Percentiles rank a stretch among this genome's conserved stretches.
These are phyloP conservation scores for Diaporthe destruens DNA, from an alignment of 2,329 filamentous ascomycete genomes.

Conservation along the genomic window DNA sequence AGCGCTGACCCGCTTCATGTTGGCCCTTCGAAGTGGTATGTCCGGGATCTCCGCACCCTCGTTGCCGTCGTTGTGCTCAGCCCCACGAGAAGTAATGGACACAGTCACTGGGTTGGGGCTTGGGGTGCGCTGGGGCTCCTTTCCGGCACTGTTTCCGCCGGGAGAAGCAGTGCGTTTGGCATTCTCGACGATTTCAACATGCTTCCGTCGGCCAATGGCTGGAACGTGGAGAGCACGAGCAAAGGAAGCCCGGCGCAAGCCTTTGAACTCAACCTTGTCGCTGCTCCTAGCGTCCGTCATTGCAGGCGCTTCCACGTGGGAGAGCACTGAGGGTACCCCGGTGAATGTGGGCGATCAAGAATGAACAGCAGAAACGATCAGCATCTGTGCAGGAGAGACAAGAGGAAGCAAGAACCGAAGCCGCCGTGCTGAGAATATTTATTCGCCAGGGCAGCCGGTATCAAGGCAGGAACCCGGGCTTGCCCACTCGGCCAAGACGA, in stretches of 20 bases:
- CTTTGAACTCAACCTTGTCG: slow-evolving; percentile 32
- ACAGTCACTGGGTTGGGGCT: slow-evolving; percentile 11
- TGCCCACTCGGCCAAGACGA: slow-evolving; percentile 22
- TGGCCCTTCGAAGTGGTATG: slow-evolving; percentile 40
- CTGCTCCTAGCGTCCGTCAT: slow-evolving; percentile 37
- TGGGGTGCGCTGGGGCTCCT: background rate
- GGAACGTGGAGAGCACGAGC: slow-evolving; percentile 41
- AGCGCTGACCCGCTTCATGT: slow-evolving; percentile 19
- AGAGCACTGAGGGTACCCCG: background rate
- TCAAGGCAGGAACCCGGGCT: background rate
- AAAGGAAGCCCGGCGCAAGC: slow-evolving; percentile 38
- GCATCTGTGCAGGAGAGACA: background rate
- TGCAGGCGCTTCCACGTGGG: slow-evolving; percentile 2
- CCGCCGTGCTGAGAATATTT: slow-evolving; percentile 25
- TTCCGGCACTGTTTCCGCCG: background rate
- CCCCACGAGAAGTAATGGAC: slow-evolving; percentile 1
- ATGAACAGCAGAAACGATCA: background rate
- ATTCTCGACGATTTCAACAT: slow-evolving; percentile 23
- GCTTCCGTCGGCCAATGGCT: slow-evolving; percentile 30
- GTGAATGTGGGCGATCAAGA: background rate
- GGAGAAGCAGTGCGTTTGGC: slow-evolving; percentile 13
- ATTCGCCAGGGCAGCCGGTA: slow-evolving; percentile 9
- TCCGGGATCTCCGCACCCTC: slow-evolving; percentile 40
- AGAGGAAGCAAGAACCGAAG: background rate
- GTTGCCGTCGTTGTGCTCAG: background rate